phyloP scores from a whole-genome alignment of 1,284 basidiomycete species.

The Pterulicium gracile region DNA sequence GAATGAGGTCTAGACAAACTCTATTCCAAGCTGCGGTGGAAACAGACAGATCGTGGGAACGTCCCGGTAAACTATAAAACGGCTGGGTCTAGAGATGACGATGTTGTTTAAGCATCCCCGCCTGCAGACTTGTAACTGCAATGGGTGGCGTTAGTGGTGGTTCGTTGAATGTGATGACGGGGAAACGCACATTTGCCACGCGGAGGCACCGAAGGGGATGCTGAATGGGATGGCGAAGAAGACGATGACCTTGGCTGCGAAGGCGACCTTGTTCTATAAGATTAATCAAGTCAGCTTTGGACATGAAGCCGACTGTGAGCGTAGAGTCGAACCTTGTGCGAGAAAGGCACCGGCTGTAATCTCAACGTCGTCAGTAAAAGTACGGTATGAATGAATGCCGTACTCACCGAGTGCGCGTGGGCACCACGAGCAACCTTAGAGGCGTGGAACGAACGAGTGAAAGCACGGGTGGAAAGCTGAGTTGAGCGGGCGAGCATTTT shows the following conservation, averaged over 20 bases:
- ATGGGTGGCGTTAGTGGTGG: too few species aligned
- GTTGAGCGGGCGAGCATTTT: neutral
- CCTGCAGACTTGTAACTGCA: conserved; percentile 24
- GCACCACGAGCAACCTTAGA: neutral
- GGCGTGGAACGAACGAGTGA: neutral
- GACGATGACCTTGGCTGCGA: conserved; percentile 44
- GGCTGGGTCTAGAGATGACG: conserved; percentile 3
- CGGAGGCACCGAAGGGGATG: conserved; percentile 54
- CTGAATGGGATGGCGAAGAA: conserved; percentile 51
- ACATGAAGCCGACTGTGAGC: too few species aligned
- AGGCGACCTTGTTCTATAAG: conserved; percentile 37
- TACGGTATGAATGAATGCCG: neutral
- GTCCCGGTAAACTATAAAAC: too few species aligned
- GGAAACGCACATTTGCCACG: conserved; percentile 52
- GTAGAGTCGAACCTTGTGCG: neutral
- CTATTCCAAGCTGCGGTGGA: neutral
- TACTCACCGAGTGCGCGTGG: too few species aligned
- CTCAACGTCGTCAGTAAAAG: neutral
- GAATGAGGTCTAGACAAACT: neutral
- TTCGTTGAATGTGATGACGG: neutral
- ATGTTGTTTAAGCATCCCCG: conserved; percentile 6
- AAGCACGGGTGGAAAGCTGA: neutral
- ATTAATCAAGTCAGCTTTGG: conserved; percentile 40
- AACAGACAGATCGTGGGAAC: too few species aligned
- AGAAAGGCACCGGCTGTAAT: conserved; percentile 1